Conservation (phyloP, 208 protist genomes). For the Acanthamoeba lenticulata region DNA sequence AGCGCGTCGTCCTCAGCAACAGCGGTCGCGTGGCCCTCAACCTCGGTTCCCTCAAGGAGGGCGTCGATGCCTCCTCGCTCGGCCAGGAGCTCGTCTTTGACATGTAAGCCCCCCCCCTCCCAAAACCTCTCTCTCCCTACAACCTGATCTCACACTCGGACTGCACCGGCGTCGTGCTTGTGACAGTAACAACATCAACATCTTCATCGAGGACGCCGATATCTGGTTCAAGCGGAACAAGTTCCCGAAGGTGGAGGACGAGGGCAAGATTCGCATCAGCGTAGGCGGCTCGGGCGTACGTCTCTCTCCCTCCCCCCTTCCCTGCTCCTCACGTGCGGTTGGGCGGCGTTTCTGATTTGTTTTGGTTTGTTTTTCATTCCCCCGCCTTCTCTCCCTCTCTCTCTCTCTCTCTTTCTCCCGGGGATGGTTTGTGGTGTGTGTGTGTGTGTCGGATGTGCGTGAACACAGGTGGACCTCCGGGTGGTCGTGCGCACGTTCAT, state of each 20-base stretch:
- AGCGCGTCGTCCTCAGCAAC: not conserved
- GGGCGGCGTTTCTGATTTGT: too few relatives aligned
- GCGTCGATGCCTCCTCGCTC: not conserved
- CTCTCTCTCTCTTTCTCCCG: too few relatives aligned
- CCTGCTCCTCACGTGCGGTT: too few relatives aligned
- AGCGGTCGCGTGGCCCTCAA: not conserved
- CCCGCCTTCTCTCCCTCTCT: too few relatives aligned
- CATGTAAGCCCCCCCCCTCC: not conserved
- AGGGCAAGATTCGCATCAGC: not conserved
- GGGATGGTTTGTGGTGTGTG: too few relatives aligned
- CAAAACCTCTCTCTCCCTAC: not conserved
- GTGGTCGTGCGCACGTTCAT: not conserved
- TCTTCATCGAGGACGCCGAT: not conserved
- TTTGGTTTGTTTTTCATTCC: too few relatives aligned
- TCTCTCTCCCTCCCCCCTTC: too few relatives aligned
- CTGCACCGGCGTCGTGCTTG: not conserved
- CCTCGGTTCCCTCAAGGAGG: not conserved
- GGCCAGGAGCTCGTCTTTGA: not conserved
- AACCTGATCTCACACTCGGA: not conserved
- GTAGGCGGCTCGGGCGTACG: not conserved
- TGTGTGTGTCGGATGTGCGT: too few relatives aligned
- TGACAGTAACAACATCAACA: conserved; percentile 14
- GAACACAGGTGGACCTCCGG: conserved; percentile 13
- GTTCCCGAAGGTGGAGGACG: conserved; percentile 48
- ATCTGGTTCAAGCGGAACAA: not conserved